Evolutionary conservation across 495 filamentous ascomycete species (phyloP).

Genomic region (Cryomyces minteri): DNA sequence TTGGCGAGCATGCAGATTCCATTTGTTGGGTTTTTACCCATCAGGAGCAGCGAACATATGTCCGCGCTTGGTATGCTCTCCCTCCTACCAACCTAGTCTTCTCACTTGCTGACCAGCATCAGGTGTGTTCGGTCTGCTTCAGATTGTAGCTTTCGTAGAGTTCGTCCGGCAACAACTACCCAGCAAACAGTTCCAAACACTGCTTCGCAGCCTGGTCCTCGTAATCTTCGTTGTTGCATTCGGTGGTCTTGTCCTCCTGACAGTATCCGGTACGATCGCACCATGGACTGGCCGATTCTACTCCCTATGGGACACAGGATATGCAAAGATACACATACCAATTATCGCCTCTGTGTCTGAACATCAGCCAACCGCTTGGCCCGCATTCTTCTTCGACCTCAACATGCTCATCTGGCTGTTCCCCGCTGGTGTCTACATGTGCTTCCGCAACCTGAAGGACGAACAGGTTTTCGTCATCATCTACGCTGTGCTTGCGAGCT

Average conservation of each 20-base stretch:
- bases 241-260: conserved; percentile 60
- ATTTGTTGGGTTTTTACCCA: conserved; percentile 92
- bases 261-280: conserved; percentile 76
- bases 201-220: conserved; percentile 64
- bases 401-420: conserved; percentile 98
- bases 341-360: conserved; percentile 99
- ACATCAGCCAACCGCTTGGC: conserved; percentile 99
- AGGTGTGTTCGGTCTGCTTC: conserved; percentile 93
- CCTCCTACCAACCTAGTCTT: not conserved
- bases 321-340: conserved; percentile 98
- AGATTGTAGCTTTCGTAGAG: conserved; percentile 85
- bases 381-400: conserved; percentile 97
- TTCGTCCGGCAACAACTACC: conserved; percentile 75
- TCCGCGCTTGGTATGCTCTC: conserved; percentile 60
- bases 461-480: conserved; percentile 98
- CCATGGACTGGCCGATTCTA: conserved; percentile 99
- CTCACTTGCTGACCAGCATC: conserved; percentile 14
- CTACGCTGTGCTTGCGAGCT: conserved; percentile 85
- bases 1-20: conserved; percentile 99
- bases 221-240: conserved; percentile 55
- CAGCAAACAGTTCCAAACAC: conserved; percentile 80
- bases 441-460: conserved; percentile 81
- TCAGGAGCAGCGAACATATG: conserved; percentile 98
- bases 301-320: conserved; percentile 97
- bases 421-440: conserved; percentile 96